These are phyloP conservation scores for Physaria fendleri DNA, from an alignment of 345 rosid species.

Conservation along the genomic window DNA sequence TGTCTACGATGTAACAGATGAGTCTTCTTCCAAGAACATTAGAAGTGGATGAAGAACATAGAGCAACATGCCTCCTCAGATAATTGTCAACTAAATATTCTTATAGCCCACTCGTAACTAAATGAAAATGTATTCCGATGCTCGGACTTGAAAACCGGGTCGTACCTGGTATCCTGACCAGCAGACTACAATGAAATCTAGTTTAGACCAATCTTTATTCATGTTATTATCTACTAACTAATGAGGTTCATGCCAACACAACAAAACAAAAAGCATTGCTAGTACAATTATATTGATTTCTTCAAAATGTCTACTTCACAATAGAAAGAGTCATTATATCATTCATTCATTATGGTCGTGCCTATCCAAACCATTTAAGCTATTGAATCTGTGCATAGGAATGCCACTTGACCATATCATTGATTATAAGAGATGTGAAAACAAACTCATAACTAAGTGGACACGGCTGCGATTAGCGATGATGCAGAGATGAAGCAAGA, in stretches of 20 bases:
- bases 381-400: neutral
- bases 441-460: neutral
- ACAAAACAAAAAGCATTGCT: neutral
- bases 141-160: constrained; percentile 50
- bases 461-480: constrained; percentile 1
- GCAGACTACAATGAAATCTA: constrained; percentile 30
- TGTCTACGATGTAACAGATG: too few relatives aligned
- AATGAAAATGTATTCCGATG: constrained; percentile 26
- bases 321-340: neutral
- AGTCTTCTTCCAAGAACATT: too few relatives aligned
- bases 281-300: neutral
- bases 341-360: neutral
- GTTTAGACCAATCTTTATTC: neutral
- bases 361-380: neutral
- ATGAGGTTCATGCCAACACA: neutral
- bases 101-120: neutral
- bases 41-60: too few relatives aligned
- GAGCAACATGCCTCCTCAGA: too few relatives aligned
- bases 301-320: neutral
- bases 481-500: neutral
- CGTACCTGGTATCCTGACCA: constrained; percentile 58
- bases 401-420: neutral
- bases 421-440: neutral
- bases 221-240: neutral
- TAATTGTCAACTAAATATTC: too few relatives aligned